A percentile compares a stretch with the other conserved stretches of the same genome.
phyloP scores from a whole-genome alignment of 768 basidiomycete species.

The Paxillus rubicundulus region DNA sequence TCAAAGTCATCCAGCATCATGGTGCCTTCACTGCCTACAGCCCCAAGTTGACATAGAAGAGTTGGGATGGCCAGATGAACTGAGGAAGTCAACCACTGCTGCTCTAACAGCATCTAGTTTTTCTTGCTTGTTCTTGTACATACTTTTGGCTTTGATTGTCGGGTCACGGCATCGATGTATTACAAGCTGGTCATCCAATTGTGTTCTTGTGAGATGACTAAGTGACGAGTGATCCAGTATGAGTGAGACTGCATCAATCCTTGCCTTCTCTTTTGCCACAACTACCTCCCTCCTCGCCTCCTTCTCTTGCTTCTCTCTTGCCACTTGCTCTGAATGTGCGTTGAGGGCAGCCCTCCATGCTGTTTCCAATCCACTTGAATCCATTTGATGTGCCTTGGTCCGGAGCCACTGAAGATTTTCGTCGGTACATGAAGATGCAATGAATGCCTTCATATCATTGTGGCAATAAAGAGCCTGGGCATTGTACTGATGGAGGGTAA shows the following conservation, averaged over 20 bases:
- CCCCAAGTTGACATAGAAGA: no score
- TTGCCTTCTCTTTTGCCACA: no score
- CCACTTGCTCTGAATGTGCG: no score
- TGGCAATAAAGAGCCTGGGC: background rate
- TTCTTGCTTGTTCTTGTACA: background rate
- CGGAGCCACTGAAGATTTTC: background rate
- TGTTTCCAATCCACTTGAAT: no score
- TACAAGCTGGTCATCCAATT: background rate
- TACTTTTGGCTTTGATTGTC: background rate
- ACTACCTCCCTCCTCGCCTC: no score
- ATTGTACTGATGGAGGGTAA: no score
- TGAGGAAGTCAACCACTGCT: background rate
- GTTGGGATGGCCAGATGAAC: no score
- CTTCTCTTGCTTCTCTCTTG: no score
- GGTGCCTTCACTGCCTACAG: no score
- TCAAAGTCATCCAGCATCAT: no score
- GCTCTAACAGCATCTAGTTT: background rate
- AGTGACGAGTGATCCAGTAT: background rate
- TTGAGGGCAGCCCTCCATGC: no score
- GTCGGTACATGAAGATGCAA: background rate
- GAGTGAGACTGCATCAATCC: background rate
- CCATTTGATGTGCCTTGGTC: background rate
- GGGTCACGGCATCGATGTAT: background rate
- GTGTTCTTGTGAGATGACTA: background rate
- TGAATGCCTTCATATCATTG: background rate